Percentiles rank a stretch among this genome's conserved stretches.
Conservation (phyloP, 768 basidiomycete genomes). For the Mrakia hoshinonis region DNA sequence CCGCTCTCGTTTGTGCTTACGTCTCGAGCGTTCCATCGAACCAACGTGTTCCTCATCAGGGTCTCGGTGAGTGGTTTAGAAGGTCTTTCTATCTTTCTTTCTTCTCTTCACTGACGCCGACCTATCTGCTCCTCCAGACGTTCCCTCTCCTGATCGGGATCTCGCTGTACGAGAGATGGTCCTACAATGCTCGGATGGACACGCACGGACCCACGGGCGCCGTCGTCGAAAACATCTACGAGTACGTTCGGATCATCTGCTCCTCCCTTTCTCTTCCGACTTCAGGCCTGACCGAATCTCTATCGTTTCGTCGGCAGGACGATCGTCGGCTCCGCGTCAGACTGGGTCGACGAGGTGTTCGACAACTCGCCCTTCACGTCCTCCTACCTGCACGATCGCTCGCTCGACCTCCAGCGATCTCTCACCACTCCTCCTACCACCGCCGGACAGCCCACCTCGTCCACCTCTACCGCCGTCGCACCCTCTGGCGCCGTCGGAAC, state of each 20-base stretch:
- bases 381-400: not conserved
- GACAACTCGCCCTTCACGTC: not conserved
- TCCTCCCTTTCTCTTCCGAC: not conserved
- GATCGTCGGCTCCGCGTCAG: slow-evolving; percentile 7
- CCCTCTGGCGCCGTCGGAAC: not conserved
- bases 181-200: not conserved
- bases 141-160: slow-evolving; percentile 72
- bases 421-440: slow-evolving; percentile 4
- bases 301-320: not conserved
- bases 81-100: too few relatives aligned
- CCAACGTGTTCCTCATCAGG: slow-evolving; percentile 78
- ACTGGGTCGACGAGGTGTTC: slow-evolving; percentile 26
- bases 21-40: slow-evolving; percentile 67
- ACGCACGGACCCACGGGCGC: not conserved
- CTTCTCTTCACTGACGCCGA: not conserved
- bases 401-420: not conserved
- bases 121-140: slow-evolving; percentile 43
- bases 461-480: not conserved
- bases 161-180: slow-evolving; percentile 65
- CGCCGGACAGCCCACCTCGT: not conserved
- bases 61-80: slow-evolving; percentile 50
- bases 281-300: not conserved
- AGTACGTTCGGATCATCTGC: not conserved
- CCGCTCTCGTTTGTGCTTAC: slow-evolving; percentile 66
- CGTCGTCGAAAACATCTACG: slow-evolving; percentile 15